These are phyloP conservation scores for Schizothecium vesticola DNA, from an alignment of 495 filamentous ascomycete genomes.

Conservation along the genomic window DNA sequence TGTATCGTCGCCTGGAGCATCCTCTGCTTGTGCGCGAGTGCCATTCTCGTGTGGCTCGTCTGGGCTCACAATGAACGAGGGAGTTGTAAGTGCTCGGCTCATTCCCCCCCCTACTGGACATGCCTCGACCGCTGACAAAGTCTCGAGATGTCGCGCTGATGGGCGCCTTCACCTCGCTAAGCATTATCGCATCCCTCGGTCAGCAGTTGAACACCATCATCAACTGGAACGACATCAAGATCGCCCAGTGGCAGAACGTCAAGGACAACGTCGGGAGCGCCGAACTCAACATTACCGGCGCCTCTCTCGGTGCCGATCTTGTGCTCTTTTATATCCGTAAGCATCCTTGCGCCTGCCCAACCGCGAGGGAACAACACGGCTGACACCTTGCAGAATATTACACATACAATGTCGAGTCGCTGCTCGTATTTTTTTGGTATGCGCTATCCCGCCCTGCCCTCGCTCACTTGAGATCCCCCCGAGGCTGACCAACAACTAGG, in stretches of 20 bases:
- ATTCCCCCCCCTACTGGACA: neutral
- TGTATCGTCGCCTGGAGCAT: constrained; percentile 39
- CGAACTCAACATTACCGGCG: constrained; percentile 44
- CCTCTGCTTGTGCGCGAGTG: constrained; percentile 31
- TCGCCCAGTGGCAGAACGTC: constrained; percentile 35
- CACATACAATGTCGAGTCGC: constrained; percentile 44
- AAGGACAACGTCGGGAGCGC: constrained; percentile 31
- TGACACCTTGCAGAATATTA: constrained; percentile 37
- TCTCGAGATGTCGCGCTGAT: constrained; percentile 40
- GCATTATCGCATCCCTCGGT: constrained; percentile 37
- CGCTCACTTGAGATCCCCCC: neutral
- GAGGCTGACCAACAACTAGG: constrained; percentile 21
- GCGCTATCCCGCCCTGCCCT: neutral
- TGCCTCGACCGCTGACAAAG: constrained; percentile 2
- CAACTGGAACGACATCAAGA: constrained; percentile 39
- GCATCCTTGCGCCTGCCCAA: neutral
- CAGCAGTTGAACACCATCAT: constrained; percentile 44
- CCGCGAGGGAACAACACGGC: neutral
- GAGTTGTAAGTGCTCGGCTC: constrained; percentile 36
- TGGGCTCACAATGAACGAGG: constrained; percentile 41
- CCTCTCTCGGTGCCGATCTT: constrained; percentile 37
- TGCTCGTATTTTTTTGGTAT: constrained; percentile 43
- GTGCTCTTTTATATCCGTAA: constrained; percentile 45
- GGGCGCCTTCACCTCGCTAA: constrained; percentile 33
- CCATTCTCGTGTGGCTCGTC: constrained; percentile 36